Percentiles rank a stretch among this genome's conserved stretches.
phyloP scores from a whole-genome alignment of 2,329 filamentous ascomycete species.

The Ascochyta fabae region DNA sequence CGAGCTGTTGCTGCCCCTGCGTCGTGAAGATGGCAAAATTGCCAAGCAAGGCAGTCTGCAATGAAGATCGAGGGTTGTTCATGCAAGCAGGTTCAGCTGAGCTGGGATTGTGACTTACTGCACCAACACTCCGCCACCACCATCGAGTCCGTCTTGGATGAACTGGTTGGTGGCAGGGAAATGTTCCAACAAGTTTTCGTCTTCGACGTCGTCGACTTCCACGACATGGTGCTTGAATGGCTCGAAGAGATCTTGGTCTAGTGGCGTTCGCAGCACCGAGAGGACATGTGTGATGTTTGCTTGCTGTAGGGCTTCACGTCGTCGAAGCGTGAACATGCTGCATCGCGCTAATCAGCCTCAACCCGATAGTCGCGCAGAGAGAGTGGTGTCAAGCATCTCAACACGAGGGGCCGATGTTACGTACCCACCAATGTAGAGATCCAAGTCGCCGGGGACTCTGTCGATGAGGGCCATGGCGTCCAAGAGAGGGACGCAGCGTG shows the following conservation, averaged over 20 bases:
- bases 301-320: conserved; percentile 71
- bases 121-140: conserved; percentile 67
- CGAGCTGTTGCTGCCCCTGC: conserved; percentile 19
- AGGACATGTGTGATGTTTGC: conserved; percentile 87
- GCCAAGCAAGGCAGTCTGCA: conserved; percentile 38
- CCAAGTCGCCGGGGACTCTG: conserved; percentile 70
- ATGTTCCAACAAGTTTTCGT: conserved; percentile 83
- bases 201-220: conserved; percentile 88
- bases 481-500: conserved; percentile 8
- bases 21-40: conserved; percentile 42
- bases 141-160: conserved; percentile 76
- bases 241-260: conserved; percentile 63
- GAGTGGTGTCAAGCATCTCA: conserved; percentile 22
- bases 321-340: conserved; percentile 80
- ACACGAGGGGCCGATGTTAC: conserved; percentile 39
- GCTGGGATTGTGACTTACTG: conserved; percentile 67
- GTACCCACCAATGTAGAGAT: conserved; percentile 82
- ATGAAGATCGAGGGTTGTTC: conserved; percentile 39
- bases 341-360: conserved; percentile 34
- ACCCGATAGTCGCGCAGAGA: conserved; percentile 18
- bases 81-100: conserved; percentile 43
- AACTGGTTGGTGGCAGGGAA: conserved; percentile 81
- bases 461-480: conserved; percentile 65
- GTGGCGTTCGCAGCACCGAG: conserved; percentile 74
- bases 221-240: conserved; percentile 77